These are phyloP conservation scores for Curvularia sp. DNA, from an alignment of 2,329 filamentous ascomycete species.

Conservation along the genomic window DNA sequence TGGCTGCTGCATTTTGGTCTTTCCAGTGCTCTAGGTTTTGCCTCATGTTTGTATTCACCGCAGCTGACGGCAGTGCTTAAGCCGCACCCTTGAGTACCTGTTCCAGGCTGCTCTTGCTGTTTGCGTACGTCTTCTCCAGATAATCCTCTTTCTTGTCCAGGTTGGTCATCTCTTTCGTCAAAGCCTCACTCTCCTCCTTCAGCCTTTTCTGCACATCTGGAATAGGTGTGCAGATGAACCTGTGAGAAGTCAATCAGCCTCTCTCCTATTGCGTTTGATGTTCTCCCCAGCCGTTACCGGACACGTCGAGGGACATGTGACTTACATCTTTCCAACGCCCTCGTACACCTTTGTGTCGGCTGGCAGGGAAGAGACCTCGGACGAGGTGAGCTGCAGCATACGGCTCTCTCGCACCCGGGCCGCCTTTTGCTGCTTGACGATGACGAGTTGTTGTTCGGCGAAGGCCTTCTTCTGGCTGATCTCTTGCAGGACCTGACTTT, in stretches of 20 bases:
- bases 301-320: constrained; percentile 1
- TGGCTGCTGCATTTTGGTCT: background rate
- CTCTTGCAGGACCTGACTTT: constrained; percentile 79
- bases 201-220: constrained; percentile 78
- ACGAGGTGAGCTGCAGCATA: constrained; percentile 84
- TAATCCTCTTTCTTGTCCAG: constrained; percentile 91
- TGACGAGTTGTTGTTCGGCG: constrained; percentile 89
- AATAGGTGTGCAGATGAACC: constrained; percentile 85
- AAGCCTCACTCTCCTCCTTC: constrained; percentile 73
- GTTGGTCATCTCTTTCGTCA: constrained; percentile 79
- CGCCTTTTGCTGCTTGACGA: constrained; percentile 83
- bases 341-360: constrained; percentile 84
- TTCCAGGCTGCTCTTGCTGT: constrained; percentile 89
- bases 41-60: background rate
- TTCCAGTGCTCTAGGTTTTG: background rate
- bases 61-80: constrained; percentile 15
- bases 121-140: constrained; percentile 93
- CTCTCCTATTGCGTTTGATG: background rate
- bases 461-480: constrained; percentile 89
- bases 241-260: constrained; percentile 49
- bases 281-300: background rate
- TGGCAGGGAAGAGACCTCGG: constrained; percentile 80
- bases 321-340: constrained; percentile 93
- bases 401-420: constrained; percentile 88
- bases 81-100: constrained; percentile 72